These are phyloP conservation scores for Glaciozyma martinii DNA, from an alignment of 768 basidiomycete species.

Conservation along the genomic window DNA sequence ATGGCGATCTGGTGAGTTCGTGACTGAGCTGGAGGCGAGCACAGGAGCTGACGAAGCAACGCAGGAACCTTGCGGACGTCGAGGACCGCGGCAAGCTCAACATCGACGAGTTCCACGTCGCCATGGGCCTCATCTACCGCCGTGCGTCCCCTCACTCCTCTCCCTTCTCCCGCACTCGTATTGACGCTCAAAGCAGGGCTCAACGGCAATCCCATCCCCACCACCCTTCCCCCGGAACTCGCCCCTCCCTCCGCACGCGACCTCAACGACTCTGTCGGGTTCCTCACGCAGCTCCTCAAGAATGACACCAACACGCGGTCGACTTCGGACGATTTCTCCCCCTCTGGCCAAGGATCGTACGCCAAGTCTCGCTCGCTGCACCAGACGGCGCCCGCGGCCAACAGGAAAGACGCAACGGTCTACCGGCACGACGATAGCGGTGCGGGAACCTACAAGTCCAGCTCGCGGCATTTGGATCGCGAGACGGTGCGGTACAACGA, in stretches of 20 bases:
- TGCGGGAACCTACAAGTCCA: constrained; percentile 66
- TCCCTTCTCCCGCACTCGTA: not conserved
- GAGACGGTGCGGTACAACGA: constrained; percentile 65
- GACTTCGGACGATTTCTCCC: constrained; percentile 38
- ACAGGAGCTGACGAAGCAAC: constrained; percentile 5
- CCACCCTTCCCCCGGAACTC: constrained; percentile 75
- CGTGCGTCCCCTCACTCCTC: constrained; percentile 47
- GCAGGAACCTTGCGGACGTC: constrained; percentile 81
- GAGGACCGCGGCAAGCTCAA: constrained; percentile 94
- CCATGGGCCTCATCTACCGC: constrained; percentile 96
- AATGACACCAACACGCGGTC: constrained; percentile 63
- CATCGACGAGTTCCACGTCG: constrained; percentile 91
- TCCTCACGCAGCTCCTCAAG: constrained; percentile 76
- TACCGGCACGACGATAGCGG: constrained; percentile 70
- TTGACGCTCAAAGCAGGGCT: constrained; percentile 49
- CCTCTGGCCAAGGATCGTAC: constrained; percentile 53
- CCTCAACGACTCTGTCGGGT: constrained; percentile 77
- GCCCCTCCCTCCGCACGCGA: constrained; percentile 84
- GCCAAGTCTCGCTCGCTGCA: constrained; percentile 62
- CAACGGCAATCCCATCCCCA: constrained; percentile 85
- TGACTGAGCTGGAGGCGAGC: not conserved
- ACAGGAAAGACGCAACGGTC: constrained; percentile 68
- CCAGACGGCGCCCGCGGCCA: constrained; percentile 17
- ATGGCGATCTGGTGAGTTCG: constrained; percentile 77
- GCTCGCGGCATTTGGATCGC: constrained; percentile 75